A percentile compares a stretch with the other conserved stretches of the same genome.
Evolutionary conservation across 192 early-diverging fungal genomes (phyloP).

Genomic region (Haplosporangium gracile): DNA sequence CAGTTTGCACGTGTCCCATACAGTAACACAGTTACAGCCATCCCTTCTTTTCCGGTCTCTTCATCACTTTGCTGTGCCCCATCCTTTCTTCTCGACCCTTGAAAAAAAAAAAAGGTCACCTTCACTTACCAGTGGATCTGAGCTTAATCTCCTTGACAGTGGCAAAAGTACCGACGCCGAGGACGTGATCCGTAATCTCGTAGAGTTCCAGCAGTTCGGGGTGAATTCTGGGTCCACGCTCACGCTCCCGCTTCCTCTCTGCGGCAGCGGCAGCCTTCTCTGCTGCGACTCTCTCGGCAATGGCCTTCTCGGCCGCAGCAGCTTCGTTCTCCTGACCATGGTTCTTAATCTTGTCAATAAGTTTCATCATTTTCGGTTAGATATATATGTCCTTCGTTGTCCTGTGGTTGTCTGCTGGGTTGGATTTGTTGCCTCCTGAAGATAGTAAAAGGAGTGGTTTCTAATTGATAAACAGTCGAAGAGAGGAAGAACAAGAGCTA

Average conservation of each 20-base stretch:
- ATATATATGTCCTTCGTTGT: background rate
- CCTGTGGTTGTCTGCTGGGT: background rate
- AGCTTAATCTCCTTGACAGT: slow-evolving; percentile 72
- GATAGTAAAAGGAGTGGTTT: no score
- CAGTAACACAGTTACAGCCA: background rate
- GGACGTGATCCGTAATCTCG: slow-evolving; percentile 51
- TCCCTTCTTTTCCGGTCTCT: background rate
- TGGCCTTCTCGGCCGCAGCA: slow-evolving; percentile 22
- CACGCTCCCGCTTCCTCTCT: slow-evolving; percentile 25
- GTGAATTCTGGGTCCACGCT: slow-evolving; percentile 40
- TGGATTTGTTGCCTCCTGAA: background rate
- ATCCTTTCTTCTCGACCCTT: background rate
- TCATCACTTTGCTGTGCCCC: background rate
- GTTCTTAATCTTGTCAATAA: slow-evolving; percentile 52
- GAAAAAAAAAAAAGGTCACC: no score
- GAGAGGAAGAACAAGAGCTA: no score
- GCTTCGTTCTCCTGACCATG: slow-evolving; percentile 34
- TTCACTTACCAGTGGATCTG: slow-evolving; percentile 54
- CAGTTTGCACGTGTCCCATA: background rate
- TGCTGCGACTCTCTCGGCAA: background rate
- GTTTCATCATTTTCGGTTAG: slow-evolving; percentile 27
- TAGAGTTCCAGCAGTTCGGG: slow-evolving; percentile 57
- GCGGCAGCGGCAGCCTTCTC: slow-evolving; percentile 32
- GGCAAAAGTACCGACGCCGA: slow-evolving; percentile 67
- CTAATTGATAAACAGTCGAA: no score